Evolutionary conservation across 805 yeast species (phyloP).

Genomic region (Torulaspora maleeae): DNA sequence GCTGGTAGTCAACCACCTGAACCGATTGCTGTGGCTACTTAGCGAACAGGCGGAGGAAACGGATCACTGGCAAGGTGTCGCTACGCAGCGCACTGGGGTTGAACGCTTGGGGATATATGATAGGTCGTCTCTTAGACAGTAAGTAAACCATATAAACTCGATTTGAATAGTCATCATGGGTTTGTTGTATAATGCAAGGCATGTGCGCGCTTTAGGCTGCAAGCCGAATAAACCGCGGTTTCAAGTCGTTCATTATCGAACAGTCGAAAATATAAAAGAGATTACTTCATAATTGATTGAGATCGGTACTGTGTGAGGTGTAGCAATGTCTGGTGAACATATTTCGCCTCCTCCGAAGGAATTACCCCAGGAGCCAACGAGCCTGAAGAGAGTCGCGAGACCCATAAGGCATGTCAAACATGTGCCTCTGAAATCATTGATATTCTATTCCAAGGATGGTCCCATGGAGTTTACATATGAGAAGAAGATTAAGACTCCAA

Average conservation of each 20-base stretch:
- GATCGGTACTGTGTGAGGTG: not conserved
- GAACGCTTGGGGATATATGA: not conserved
- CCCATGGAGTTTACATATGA: slow-evolving; percentile 48
- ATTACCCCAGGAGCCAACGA: slow-evolving; percentile 21
- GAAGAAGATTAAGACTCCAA: slow-evolving; percentile 47
- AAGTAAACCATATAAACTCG: not conserved
- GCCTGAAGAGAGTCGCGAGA: slow-evolving; percentile 39
- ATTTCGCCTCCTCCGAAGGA: slow-evolving; percentile 28
- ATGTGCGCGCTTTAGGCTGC: not conserved
- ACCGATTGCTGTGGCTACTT: slow-evolving; percentile 24
- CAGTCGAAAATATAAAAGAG: not conserved
- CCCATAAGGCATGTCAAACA: slow-evolving; percentile 49
- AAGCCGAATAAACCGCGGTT: not conserved
- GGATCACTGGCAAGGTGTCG: not conserved
- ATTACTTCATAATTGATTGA: not conserved
- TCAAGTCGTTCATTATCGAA: not conserved
- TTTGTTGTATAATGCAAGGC: not conserved
- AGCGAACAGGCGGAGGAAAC: not conserved
- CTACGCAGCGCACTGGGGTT: not conserved
- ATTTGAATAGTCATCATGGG: not conserved
- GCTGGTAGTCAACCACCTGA: slow-evolving; percentile 33
- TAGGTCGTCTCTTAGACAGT: not conserved
- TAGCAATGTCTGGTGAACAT: slow-evolving; percentile 16
- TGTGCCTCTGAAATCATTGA: slow-evolving; percentile 47
- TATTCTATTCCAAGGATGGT: slow-evolving; percentile 38